A percentile compares a stretch with the other conserved stretches of the same genome.
These are phyloP conservation scores for Fusarium citri DNA, from an alignment of 2,329 filamentous ascomycete genomes.

Conservation along the genomic window DNA sequence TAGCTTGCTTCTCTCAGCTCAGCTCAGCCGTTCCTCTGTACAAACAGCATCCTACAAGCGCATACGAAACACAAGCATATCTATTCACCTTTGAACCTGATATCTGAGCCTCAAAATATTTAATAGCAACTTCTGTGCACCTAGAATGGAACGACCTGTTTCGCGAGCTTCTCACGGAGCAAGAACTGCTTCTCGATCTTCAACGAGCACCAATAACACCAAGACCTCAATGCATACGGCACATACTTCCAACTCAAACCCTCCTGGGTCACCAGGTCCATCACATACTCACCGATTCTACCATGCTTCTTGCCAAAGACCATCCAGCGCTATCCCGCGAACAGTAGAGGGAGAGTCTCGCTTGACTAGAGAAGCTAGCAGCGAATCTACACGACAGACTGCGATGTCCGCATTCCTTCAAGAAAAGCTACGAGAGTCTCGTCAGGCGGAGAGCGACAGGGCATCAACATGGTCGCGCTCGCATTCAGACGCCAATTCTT, in stretches of 20 bases:
- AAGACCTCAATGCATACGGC: slow-evolving; percentile 56
- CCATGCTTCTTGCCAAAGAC: slow-evolving; percentile 53
- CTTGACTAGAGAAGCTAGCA: slow-evolving; percentile 56
- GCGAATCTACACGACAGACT: slow-evolving; percentile 55
- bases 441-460: slow-evolving; percentile 62
- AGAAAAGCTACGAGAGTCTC: slow-evolving; percentile 65
- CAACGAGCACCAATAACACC: slow-evolving; percentile 57
- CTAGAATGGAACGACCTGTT: slow-evolving; percentile 49
- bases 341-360: slow-evolving; percentile 55
- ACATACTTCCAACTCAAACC: slow-evolving; percentile 57
- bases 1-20: slow-evolving; percentile 1
- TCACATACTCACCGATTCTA: slow-evolving; percentile 55
- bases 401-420: slow-evolving; percentile 65
- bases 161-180: slow-evolving; percentile 49
- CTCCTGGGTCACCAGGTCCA: slow-evolving; percentile 52
- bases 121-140: neutral
- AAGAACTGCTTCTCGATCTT: slow-evolving; percentile 61
- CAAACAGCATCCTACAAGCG: neutral
- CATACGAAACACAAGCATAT: neutral
- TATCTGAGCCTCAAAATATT: neutral
- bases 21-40: slow-evolving; percentile 3
- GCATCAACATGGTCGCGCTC: slow-evolving; percentile 49
- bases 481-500: slow-evolving; percentile 54
- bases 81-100: neutral
- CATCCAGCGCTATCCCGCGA: slow-evolving; percentile 49